These are phyloP conservation scores for Colletotrichum lentis DNA, from an alignment of 2,329 filamentous ascomycete species.

Conservation along the genomic window DNA sequence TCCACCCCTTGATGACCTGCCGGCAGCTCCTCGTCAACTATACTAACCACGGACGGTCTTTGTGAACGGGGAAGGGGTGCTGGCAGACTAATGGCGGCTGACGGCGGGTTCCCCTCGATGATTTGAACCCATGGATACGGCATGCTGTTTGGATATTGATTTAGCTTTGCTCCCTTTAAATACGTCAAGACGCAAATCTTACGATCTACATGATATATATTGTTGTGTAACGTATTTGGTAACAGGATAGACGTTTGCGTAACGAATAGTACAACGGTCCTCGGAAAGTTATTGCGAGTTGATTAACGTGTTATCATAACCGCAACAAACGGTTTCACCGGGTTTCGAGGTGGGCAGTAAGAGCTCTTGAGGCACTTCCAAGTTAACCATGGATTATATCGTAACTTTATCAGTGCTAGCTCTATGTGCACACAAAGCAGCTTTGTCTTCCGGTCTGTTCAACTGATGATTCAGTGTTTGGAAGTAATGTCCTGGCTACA, in stretches of 20 bases:
- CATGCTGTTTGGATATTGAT: background rate
- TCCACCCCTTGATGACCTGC: slow-evolving; percentile 1
- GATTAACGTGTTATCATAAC: too few species aligned
- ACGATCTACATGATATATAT: background rate
- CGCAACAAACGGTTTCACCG: too few species aligned
- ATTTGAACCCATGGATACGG: slow-evolving; percentile 15
- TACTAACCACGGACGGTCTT: slow-evolving; percentile 2
- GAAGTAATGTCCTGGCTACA: too few species aligned
- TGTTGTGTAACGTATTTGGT: background rate
- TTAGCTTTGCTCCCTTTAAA: background rate
- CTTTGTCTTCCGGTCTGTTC: too few species aligned
- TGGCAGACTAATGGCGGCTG: slow-evolving; percentile 11
- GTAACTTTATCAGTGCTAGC: too few species aligned
- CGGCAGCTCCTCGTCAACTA: background rate
- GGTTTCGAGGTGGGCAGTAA: too few species aligned
- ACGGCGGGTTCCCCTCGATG: slow-evolving; percentile 8
- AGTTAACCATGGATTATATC: too few species aligned
- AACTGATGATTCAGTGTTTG: too few species aligned
- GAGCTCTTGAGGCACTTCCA: too few species aligned
- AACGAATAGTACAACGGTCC: background rate
- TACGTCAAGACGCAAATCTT: background rate
- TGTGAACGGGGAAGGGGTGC: background rate
- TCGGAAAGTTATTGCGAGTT: background rate
- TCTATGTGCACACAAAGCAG: too few species aligned
- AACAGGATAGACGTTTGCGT: background rate